Percentiles rank a stretch among this genome's conserved stretches.
phyloP scores from a whole-genome alignment of 768 basidiomycete species.

The Amanita exitialis region DNA sequence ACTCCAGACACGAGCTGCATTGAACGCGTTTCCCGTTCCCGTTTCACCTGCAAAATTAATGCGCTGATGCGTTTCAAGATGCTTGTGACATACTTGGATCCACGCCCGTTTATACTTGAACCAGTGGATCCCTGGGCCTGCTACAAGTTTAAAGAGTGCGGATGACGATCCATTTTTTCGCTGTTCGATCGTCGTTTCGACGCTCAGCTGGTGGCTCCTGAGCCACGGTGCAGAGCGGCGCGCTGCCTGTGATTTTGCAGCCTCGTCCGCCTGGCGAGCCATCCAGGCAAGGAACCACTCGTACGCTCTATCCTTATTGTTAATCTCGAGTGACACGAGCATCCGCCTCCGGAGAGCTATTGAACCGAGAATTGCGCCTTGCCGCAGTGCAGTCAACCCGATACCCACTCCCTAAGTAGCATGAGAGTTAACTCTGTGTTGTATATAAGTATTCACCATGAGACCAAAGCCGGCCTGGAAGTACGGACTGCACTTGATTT shows the following conservation, averaged over 20 bases:
- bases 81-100: slow-evolving; percentile 70
- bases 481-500: slow-evolving; percentile 67
- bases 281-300: slow-evolving; percentile 98
- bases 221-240: slow-evolving; percentile 35
- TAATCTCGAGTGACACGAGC: slow-evolving; percentile 92
- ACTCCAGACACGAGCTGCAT: slow-evolving; percentile 86
- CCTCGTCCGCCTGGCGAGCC: slow-evolving; percentile 50
- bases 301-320: slow-evolving; percentile 90
- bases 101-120: slow-evolving; percentile 85
- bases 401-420: slow-evolving; percentile 76
- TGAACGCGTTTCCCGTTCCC: slow-evolving; percentile 88
- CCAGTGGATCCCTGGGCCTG: slow-evolving; percentile 91
- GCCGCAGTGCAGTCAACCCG: slow-evolving; percentile 65
- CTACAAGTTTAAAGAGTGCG: slow-evolving; percentile 87
- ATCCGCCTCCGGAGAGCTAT: slow-evolving; percentile 78
- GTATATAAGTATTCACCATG: slow-evolving; percentile 40
- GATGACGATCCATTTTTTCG: slow-evolving; percentile 86
- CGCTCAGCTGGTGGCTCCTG: slow-evolving; percentile 86
- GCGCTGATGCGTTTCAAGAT: slow-evolving; percentile 1
- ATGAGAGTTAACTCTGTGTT: slow-evolving; percentile 1
- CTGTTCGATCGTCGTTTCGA: slow-evolving; percentile 86
- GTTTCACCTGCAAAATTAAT: slow-evolving; percentile 57
- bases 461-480: slow-evolving; percentile 98
- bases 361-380: slow-evolving; percentile 57
- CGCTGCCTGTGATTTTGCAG: slow-evolving; percentile 16